Evolutionary conservation across 805 yeast species (phyloP).

Genomic region (Candida easanensis): DNA sequence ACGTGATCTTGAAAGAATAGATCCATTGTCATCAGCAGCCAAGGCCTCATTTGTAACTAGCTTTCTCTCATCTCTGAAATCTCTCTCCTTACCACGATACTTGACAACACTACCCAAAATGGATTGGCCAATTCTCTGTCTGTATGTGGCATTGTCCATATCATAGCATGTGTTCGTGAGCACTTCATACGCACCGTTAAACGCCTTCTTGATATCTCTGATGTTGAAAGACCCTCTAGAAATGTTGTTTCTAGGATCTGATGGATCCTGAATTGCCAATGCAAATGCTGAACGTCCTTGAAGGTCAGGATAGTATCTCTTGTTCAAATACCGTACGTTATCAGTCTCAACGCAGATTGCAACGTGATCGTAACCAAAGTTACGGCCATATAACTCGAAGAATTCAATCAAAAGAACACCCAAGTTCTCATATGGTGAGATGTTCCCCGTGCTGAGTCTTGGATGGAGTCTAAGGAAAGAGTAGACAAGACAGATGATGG

Average conservation of each 20-base stretch:
- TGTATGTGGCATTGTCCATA: constrained; percentile 61
- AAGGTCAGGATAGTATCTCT: constrained; percentile 49
- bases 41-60: constrained; percentile 61
- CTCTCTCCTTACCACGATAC: constrained; percentile 70
- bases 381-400: constrained; percentile 86
- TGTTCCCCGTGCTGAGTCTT: constrained; percentile 60
- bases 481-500: constrained; percentile 83
- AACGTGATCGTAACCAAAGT: constrained; percentile 80
- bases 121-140: constrained; percentile 64
- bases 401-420: constrained; percentile 89
- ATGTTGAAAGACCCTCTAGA: constrained; percentile 82
- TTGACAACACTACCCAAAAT: constrained; percentile 78
- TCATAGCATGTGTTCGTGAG: constrained; percentile 74
- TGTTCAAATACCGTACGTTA: constrained; percentile 56
- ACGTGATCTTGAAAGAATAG: constrained; percentile 15
- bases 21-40: constrained; percentile 26
- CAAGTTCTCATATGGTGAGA: constrained; percentile 67
- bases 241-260: constrained; percentile 78
- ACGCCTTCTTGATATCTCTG: constrained; percentile 76
- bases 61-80: constrained; percentile 71
- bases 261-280: constrained; percentile 85
- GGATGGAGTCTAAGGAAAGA: constrained; percentile 82
- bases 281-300: constrained; percentile 57
- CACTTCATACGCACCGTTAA: constrained; percentile 83
- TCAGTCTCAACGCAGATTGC: constrained; percentile 63